Base-by-base conservation (phyloP, 768 basidiomycete species). In the Agrocybe chaxingu region DNA sequence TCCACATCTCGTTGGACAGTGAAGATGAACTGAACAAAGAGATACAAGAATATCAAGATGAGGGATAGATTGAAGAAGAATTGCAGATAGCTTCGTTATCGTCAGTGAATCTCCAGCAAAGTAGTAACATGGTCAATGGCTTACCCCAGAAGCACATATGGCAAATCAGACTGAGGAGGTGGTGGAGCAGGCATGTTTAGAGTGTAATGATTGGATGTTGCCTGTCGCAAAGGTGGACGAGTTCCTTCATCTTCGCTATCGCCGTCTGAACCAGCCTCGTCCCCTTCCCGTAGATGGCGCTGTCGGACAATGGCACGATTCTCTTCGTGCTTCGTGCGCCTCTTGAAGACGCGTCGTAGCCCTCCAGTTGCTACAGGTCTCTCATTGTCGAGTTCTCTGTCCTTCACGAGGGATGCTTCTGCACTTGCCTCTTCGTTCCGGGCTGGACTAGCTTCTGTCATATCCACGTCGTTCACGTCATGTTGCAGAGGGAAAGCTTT, bases 51-150 rank as follows among this genome's bases (percentile, higher is more conserved):
- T 42, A 95, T 72, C 36, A 90, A 59, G 42, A 93, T 82, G 34
- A 98, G 79, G 5, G 89, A 85, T 18, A 90, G 70, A 67, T 98
- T 97, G 74, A 97, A 97, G 68, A 90, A 83, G 70, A 98, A 92
- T 65, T 98, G 96, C 16, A 96, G 73, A 67, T 98, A 98, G 54
- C 91, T 90, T 49, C 40, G 52, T 43, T 45, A 51, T 24, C 48
- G 46, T 61, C 53, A 61, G 60, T 49, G 51, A 45, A 45, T 11
- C 18, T 24, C 5, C 24, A 24, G 48, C 13, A 39, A 47, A 33
- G 19, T 32, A 30, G 8, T 33, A 12, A 9, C 47, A 31, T 36
- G 50, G 30, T 40, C 53, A 45, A 45, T 10, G 19, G 39, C 86
- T 62, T 57, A 94, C 93, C 94, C 93, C 43, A 93, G 78, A 29